A percentile compares a stretch with the other conserved stretches of the same genome.
phyloP scores from a whole-genome alignment of 345 rosid genomes.

The Citrus medica region DNA sequence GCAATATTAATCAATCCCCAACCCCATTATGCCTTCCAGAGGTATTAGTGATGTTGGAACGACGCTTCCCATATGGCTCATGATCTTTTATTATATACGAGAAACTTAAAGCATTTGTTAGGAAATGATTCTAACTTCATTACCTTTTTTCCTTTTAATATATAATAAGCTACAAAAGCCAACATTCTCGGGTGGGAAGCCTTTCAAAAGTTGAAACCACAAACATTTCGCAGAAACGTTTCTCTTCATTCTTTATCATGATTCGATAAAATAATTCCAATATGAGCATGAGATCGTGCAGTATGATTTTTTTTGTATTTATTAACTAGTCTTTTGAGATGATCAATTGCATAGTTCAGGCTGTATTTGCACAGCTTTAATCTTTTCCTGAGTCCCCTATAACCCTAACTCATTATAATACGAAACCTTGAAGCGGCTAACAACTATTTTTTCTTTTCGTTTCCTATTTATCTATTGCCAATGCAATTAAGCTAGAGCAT shows the following conservation, averaged over 20 bases:
- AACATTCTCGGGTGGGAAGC: constrained; percentile 26
- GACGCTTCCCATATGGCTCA: constrained; percentile 17
- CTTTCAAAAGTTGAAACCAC: constrained; percentile 21
- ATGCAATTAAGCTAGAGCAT: neutral
- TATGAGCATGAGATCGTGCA: constrained; percentile 4
- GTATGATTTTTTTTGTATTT: neutral
- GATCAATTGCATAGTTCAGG: neutral
- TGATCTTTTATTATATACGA: constrained; percentile 18
- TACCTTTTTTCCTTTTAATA: constrained; percentile 10
- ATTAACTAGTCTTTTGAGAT: neutral
- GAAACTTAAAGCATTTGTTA: constrained; percentile 12
- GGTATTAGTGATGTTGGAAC: neutral
- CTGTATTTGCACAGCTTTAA: neutral
- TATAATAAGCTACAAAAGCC: constrained; percentile 30
- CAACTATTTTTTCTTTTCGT: neutral
- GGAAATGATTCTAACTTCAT: constrained; percentile 25
- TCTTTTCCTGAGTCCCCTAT: neutral
- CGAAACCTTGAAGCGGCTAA: neutral
- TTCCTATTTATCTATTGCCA: neutral
- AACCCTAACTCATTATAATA: neutral
- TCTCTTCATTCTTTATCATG: neutral
- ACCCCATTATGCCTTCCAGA: constrained; percentile 16
- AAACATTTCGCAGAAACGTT: constrained; percentile 5
- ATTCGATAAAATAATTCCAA: constrained; percentile 2
- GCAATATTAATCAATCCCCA: neutral